Evolutionary conservation across 2,329 filamentous ascomycete genomes (phyloP).

Genomic region (Calonectria multiphialidica): DNA sequence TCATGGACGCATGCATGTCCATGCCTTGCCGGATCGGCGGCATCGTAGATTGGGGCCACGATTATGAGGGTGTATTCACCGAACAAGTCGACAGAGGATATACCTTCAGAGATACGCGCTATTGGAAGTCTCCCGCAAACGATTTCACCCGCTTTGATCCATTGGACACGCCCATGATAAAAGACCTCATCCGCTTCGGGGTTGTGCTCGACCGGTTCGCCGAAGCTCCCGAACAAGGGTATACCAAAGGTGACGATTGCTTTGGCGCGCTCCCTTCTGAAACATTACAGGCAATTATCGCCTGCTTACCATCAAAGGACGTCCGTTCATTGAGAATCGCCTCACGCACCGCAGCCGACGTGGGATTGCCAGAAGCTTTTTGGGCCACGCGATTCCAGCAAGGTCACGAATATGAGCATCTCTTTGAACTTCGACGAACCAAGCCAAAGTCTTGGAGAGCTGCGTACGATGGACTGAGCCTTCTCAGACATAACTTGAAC

Average conservation of each 20-base stretch:
- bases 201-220: slow-evolving; percentile 13
- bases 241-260: not conserved
- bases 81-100: not conserved
- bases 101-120: not conserved
- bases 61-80: slow-evolving; percentile 12
- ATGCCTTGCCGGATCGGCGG: not conserved
- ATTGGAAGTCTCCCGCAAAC: not conserved
- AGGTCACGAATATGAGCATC: slow-evolving; percentile 23
- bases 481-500: not conserved
- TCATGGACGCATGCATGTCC: slow-evolving; percentile 18
- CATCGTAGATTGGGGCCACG: slow-evolving; percentile 24
- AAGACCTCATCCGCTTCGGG: not conserved
- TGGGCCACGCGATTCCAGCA: slow-evolving; percentile 27
- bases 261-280: slow-evolving; percentile 11
- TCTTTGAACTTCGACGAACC: slow-evolving; percentile 15
- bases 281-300: slow-evolving; percentile 14
- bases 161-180: not conserved
- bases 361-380: slow-evolving; percentile 19
- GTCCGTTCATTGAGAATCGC: slow-evolving; percentile 2
- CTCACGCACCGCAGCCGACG: slow-evolving; percentile 1
- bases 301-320: slow-evolving; percentile 5
- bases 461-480: slow-evolving; percentile 5
- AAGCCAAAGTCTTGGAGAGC: slow-evolving; percentile 22
- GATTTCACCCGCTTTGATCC: slow-evolving; percentile 14
- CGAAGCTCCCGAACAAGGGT: not conserved